Percentiles rank a stretch among this genome's conserved stretches.
Conservation (phyloP, 768 basidiomycete species). For the Tephrocybe sp. region DNA sequence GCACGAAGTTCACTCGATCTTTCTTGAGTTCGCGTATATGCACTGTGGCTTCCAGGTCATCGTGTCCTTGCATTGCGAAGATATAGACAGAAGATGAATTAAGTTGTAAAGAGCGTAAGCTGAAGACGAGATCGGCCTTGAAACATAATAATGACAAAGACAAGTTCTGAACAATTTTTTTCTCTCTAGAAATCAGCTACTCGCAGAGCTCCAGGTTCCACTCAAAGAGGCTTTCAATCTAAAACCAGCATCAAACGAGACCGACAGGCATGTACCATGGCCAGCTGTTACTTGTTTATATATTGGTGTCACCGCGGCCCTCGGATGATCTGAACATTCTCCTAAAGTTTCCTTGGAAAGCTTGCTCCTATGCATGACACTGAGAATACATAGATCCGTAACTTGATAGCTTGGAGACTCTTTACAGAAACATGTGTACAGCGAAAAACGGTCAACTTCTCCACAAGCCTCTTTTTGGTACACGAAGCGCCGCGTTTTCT, state of each 20-base stretch:
- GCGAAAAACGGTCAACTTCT: too few relatives aligned
- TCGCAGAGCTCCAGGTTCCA: too few relatives aligned
- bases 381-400: too few relatives aligned
- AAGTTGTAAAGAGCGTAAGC: background rate
- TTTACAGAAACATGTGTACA: too few relatives aligned
- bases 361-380: too few relatives aligned
- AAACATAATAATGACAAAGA: too few relatives aligned
- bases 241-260: background rate
- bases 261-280: background rate
- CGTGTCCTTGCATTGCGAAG: constrained; percentile 36
- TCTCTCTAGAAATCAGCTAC: too few relatives aligned
- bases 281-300: background rate
- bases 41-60: constrained; percentile 65
- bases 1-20: constrained; percentile 86
- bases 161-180: too few relatives aligned
- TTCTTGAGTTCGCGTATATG: constrained; percentile 83
- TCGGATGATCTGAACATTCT: background rate
- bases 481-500: too few relatives aligned
- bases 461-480: too few relatives aligned
- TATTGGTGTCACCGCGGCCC: background rate
- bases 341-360: background rate
- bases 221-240: background rate
- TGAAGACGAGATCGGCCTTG: too few relatives aligned
- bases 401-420: too few relatives aligned
- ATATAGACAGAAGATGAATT: background rate